A percentile compares a stretch with the other conserved stretches of the same genome.
Evolutionary conservation across 148 eudicot species (phyloP).

Genomic region (Rhododendron mucronatum): DNA sequence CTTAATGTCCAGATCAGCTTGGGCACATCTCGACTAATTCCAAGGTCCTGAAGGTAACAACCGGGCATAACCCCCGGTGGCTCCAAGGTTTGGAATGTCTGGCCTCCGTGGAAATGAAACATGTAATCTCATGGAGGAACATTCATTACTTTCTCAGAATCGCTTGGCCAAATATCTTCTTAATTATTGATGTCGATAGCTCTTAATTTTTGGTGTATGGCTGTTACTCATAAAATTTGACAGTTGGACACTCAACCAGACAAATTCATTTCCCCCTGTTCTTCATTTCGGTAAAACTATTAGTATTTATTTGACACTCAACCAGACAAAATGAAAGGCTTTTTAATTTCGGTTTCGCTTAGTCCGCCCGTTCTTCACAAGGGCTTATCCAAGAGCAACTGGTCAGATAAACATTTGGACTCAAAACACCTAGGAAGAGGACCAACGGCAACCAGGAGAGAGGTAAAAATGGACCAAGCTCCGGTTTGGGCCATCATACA

Average conservation of each 20-base stretch:
- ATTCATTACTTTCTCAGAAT: too few species aligned
- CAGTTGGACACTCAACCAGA: not conserved
- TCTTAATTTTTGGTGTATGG: not conserved
- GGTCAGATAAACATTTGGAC: not conserved
- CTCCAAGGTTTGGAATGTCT: too few species aligned
- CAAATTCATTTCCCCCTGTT: too few species aligned
- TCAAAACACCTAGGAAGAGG: not conserved
- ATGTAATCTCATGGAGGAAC: too few species aligned
- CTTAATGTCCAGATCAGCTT: too few species aligned
- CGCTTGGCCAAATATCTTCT: not conserved
- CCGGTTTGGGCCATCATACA: too few species aligned
- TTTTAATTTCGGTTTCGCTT: not conserved
- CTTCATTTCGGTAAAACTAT: not conserved
- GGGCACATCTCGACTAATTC: too few species aligned
- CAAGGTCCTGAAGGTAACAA: too few species aligned
- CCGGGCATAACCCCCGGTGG: too few species aligned
- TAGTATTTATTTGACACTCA: not conserved
- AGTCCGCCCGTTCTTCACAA: not conserved
- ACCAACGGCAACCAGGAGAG: not conserved
- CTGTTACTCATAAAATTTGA: not conserved
- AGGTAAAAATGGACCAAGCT: not conserved
- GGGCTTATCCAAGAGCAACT: not conserved
- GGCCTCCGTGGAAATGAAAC: too few species aligned
- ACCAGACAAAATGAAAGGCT: not conserved
- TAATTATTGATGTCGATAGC: not conserved